A percentile compares a stretch with the other conserved stretches of the same genome.
These are phyloP conservation scores for Micromonas pusilla DNA, from an alignment of 139 green algal genomes.

Conservation along the genomic window DNA sequence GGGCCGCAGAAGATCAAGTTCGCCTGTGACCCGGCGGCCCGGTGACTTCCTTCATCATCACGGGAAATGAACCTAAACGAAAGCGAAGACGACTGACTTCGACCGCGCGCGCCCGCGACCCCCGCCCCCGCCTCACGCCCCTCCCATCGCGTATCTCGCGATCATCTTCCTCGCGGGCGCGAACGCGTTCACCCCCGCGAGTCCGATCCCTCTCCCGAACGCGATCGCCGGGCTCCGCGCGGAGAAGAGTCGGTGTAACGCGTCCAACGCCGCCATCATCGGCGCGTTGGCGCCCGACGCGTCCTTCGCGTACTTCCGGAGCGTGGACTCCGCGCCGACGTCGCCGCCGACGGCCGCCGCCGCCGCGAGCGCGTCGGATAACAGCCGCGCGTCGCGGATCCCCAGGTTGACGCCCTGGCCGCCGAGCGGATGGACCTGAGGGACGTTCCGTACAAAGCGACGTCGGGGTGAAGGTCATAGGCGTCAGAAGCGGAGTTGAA, in stretches of 20 bases:
- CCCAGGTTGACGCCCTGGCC: slow-evolving; percentile 48
- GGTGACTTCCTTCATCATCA: too few relatives aligned
- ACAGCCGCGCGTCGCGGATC: slow-evolving; percentile 31
- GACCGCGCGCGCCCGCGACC: too few relatives aligned
- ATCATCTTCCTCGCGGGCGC: slow-evolving; percentile 22
- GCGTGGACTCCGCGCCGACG: background rate
- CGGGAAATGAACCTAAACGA: too few relatives aligned
- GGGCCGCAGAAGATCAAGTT: too few relatives aligned
- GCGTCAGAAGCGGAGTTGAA: too few relatives aligned
- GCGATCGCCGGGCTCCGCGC: background rate
- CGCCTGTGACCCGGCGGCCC: too few relatives aligned
- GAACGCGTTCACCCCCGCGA: slow-evolving; percentile 30
- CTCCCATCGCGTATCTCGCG: slow-evolving; percentile 21
- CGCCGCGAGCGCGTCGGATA: slow-evolving; percentile 20
- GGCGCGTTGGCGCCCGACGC: slow-evolving; percentile 7
- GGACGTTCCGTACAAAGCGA: too few relatives aligned
- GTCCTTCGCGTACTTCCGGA: slow-evolving; percentile 27
- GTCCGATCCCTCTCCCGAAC: slow-evolving; percentile 22
- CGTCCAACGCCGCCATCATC: slow-evolving; percentile 38
- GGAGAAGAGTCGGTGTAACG: slow-evolving; percentile 27
- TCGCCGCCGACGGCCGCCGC: slow-evolving; percentile 15
- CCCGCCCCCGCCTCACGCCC: background rate
- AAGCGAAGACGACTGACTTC: too few relatives aligned
- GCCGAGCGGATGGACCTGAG: slow-evolving; percentile 46
- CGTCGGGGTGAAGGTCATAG: too few relatives aligned